These are phyloP conservation scores for sunflower (Helianthus annuus) DNA, from an alignment of 129 eudicot genomes.

Conservation along the genomic window HanXRQr2.0-SUNRISE NC_035445.2:165834825-165835324, in stretches of 20 bases:
- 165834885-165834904: conserved; percentile 60
- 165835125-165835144: conserved; percentile 50
- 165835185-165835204: no score
- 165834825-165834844: conserved; percentile 45
- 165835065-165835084: conserved; percentile 57
- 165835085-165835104: conserved; percentile 57
- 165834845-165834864: conserved; percentile 33
- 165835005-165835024: conserved; percentile 71
- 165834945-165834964: conserved; percentile 43
- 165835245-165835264: no score
- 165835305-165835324: no score
- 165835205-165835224: no score
- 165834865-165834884: conserved; percentile 49
- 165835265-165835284: no score
- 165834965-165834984: conserved; percentile 41
- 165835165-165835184: conserved; percentile 43
- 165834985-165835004: conserved; percentile 60
- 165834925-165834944: conserved; percentile 49
- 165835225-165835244: no score
- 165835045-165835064: conserved; percentile 60
- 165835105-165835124: conserved; percentile 50
- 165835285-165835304: no score
- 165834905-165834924: conserved; percentile 61
- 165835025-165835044: conserved; percentile 41
- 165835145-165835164: conserved; percentile 41